phyloP scores from a whole-genome alignment of 1,284 basidiomycete species.

The Chondrostereum purpureum region DNA sequence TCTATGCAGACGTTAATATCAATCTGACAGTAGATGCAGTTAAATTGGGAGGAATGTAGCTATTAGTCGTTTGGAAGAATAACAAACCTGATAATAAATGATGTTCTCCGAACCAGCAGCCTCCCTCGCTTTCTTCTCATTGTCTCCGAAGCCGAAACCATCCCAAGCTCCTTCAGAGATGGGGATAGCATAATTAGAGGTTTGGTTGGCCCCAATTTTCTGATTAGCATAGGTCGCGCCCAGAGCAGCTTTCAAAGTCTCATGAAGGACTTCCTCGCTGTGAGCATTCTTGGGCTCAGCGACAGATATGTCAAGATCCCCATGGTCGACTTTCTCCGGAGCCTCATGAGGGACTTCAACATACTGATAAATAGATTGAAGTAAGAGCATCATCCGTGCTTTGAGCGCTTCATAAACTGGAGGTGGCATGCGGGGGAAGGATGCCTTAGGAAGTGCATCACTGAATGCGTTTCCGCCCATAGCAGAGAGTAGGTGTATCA shows the following conservation, averaged over 20 bases:
- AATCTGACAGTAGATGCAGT: too few species aligned
- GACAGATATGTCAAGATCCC: slow-evolving; percentile 63
- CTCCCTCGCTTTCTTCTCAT: slow-evolving; percentile 2
- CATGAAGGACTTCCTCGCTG: slow-evolving; percentile 21
- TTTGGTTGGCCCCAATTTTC: slow-evolving; percentile 34
- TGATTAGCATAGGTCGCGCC: slow-evolving; percentile 42
- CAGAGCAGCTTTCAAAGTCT: slow-evolving; percentile 35
- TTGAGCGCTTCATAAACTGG: slow-evolving; percentile 45
- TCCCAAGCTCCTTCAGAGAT: slow-evolving; percentile 30
- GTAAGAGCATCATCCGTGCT: slow-evolving; percentile 28
- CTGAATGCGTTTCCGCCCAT: slow-evolving; percentile 71
- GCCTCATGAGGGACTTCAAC: slow-evolving; percentile 53
- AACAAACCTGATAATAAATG: slow-evolving; percentile 12
- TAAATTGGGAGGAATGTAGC: background rate
- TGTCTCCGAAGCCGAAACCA: background rate
- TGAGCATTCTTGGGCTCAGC: slow-evolving; percentile 25
- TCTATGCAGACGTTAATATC: slow-evolving; percentile 55
- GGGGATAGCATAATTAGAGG: slow-evolving; percentile 56
- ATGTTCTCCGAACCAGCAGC: background rate
- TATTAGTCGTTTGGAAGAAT: too few species aligned
- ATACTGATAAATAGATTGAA: slow-evolving; percentile 39
- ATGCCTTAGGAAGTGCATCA: slow-evolving; percentile 27
- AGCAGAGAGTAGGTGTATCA: background rate
- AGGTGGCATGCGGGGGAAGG: slow-evolving; percentile 56
- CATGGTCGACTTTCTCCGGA: slow-evolving; percentile 56